These are phyloP conservation scores for Kalmusia sp. DNA, from an alignment of 2,329 filamentous ascomycete genomes.

Conservation along the genomic window DNA sequence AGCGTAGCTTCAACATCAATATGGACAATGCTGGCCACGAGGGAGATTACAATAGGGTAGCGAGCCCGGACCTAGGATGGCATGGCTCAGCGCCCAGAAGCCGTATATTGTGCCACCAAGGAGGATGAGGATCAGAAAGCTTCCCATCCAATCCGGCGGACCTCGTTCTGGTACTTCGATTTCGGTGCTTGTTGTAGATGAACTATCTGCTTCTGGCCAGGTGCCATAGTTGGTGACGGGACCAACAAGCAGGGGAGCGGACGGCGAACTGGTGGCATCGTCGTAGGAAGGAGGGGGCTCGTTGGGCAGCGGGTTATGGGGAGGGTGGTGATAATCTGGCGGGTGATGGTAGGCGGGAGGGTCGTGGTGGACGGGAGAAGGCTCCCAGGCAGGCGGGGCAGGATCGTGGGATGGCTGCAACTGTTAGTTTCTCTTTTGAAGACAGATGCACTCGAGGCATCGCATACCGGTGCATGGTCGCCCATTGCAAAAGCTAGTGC, in stretches of 20 bases:
- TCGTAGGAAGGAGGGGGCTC: conserved; percentile 44
- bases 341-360: conserved; percentile 22
- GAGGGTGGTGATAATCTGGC: conserved; percentile 15
- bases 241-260: conserved; percentile 37
- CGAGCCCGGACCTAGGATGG: too few species aligned
- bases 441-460: neutral
- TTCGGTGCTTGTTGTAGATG: conserved; percentile 39
- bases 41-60: too few species aligned
- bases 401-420: conserved; percentile 8
- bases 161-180: conserved; percentile 28
- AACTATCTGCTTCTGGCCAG: conserved; percentile 36
- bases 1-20: too few species aligned
- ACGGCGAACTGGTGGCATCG: conserved; percentile 32
- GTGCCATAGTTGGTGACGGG: conserved; percentile 40
- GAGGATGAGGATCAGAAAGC: conserved; percentile 31
- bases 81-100: conserved; percentile 39
- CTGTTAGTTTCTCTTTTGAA: conserved; percentile 7
- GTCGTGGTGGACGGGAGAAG: conserved; percentile 10
- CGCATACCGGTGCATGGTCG: conserved; percentile 1
- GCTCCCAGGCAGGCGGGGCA: conserved; percentile 1
- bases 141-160: conserved; percentile 39
- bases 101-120: conserved; percentile 39
- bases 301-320: too few species aligned
- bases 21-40: too few species aligned
- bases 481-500: neutral